Percentiles rank a stretch among this genome's conserved stretches.
These are phyloP conservation scores for Articulospora tetracladia DNA, from an alignment of 495 filamentous ascomycete species.

Conservation along the genomic window DNA sequence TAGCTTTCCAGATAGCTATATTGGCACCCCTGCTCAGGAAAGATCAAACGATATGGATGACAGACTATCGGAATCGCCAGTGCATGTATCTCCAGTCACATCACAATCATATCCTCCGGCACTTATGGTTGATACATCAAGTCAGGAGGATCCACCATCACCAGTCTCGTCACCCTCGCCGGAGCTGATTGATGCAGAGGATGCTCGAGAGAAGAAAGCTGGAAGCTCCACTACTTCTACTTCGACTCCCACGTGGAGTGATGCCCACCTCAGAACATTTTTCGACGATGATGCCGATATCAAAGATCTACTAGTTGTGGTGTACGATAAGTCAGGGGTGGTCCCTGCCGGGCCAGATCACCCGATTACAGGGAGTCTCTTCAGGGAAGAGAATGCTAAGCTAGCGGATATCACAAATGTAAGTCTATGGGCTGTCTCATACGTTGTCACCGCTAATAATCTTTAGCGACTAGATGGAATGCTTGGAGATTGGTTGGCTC, in stretches of 20 bases:
- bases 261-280: slow-evolving; percentile 78
- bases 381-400: slow-evolving; percentile 77
- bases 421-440: slow-evolving; percentile 25
- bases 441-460: slow-evolving; percentile 11
- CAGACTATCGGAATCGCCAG: slow-evolving; percentile 71
- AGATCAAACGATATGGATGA: slow-evolving; percentile 30
- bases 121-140: slow-evolving; percentile 62
- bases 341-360: slow-evolving; percentile 74
- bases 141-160: slow-evolving; percentile 59
- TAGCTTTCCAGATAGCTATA: slow-evolving; percentile 36
- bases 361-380: slow-evolving; percentile 75
- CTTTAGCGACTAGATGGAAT: slow-evolving; percentile 72
- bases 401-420: slow-evolving; percentile 77
- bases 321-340: slow-evolving; percentile 83
- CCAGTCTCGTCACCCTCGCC: slow-evolving; percentile 65
- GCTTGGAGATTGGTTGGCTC: slow-evolving; percentile 76
- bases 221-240: slow-evolving; percentile 40
- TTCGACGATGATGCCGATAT: slow-evolving; percentile 91
- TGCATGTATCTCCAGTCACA: slow-evolving; percentile 60
- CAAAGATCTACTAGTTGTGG: slow-evolving; percentile 82
- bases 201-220: slow-evolving; percentile 31
- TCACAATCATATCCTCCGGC: slow-evolving; percentile 37
- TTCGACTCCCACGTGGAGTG: slow-evolving; percentile 69
- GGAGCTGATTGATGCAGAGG: slow-evolving; percentile 53
- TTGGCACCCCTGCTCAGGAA: slow-evolving; percentile 27